These are phyloP conservation scores for Trebouxia sp. DNA, from an alignment of 139 green algal species.

Conservation along the genomic window DNA sequence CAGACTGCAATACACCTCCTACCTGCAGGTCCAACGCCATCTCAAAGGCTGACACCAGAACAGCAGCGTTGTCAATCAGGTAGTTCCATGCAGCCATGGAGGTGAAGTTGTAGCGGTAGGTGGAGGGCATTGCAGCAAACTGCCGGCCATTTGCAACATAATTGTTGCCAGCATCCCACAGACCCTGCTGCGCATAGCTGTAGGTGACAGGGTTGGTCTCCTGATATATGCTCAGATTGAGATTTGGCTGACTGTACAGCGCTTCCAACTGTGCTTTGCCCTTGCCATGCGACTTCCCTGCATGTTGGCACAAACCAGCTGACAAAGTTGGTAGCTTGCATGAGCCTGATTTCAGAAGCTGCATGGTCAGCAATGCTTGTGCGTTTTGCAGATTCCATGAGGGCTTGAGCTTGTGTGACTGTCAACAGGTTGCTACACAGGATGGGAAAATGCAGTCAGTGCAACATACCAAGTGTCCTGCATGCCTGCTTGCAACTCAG, in stretches of 20 bases:
- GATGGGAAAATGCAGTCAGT: too few species aligned
- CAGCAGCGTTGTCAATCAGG: neutral
- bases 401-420: too few species aligned
- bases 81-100: neutral
- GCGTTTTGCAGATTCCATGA: too few species aligned
- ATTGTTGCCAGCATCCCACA: conserved; percentile 17
- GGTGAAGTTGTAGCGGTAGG: conserved; percentile 17
- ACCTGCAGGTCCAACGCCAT: conserved; percentile 7
- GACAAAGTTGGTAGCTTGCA: too few species aligned
- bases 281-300: neutral
- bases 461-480: too few species aligned
- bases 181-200: neutral
- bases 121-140: neutral
- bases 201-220: neutral
- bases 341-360: too few species aligned
- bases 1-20: neutral
- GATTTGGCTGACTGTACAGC: neutral
- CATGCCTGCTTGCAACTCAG: too few species aligned
- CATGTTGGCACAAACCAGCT: neutral
- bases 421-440: too few species aligned
- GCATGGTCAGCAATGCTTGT: too few species aligned
- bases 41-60: neutral
- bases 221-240: neutral
- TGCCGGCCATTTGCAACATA: neutral
- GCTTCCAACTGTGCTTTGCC: neutral